Evolutionary conservation across 2,329 filamentous ascomycete species (phyloP).

Genomic region (Penicillium sp.): DNA sequence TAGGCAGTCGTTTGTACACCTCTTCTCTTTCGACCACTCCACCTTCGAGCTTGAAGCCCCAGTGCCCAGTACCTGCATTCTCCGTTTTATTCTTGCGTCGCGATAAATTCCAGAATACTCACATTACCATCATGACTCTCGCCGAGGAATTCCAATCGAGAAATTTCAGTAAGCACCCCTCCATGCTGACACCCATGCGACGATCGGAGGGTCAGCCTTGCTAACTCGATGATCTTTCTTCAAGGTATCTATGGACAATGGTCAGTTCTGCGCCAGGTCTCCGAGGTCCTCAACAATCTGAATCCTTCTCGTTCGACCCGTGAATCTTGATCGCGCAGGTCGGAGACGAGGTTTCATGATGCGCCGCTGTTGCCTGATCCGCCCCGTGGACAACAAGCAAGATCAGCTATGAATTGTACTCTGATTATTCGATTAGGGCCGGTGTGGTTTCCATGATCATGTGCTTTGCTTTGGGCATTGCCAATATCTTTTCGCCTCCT

Average conservation of each 20-base stretch:
- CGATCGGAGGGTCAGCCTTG: slow-evolving; percentile 9
- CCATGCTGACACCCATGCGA: slow-evolving; percentile 12
- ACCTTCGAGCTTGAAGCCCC: slow-evolving; percentile 1
- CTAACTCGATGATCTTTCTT: slow-evolving; percentile 20
- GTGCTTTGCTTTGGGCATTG: slow-evolving; percentile 62
- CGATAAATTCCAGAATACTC: neutral
- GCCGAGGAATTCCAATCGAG: slow-evolving; percentile 58
- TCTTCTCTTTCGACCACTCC: slow-evolving; percentile 10
- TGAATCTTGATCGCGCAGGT: no score
- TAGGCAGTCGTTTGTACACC: slow-evolving; percentile 17
- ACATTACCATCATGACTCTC: slow-evolving; percentile 48
- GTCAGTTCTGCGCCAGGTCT: slow-evolving; percentile 39
- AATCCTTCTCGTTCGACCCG: no score
- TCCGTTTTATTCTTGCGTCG: slow-evolving; percentile 1
- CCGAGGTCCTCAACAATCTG: neutral
- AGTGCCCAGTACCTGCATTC: slow-evolving; percentile 2
- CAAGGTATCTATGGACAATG: slow-evolving; percentile 65
- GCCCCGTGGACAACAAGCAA: no score
- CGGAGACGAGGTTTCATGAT: no score
- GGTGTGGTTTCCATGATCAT: slow-evolving; percentile 58
- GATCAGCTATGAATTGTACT: slow-evolving; percentile 6
- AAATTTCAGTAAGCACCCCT: slow-evolving; percentile 56
- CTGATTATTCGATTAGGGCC: slow-evolving; percentile 29
- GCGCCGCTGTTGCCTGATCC: no score
- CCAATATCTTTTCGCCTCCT: slow-evolving; percentile 57